Evolutionary conservation across 2,329 filamentous ascomycete species (phyloP).

Genomic region (Phaeosphaeriaceae sp.): DNA sequence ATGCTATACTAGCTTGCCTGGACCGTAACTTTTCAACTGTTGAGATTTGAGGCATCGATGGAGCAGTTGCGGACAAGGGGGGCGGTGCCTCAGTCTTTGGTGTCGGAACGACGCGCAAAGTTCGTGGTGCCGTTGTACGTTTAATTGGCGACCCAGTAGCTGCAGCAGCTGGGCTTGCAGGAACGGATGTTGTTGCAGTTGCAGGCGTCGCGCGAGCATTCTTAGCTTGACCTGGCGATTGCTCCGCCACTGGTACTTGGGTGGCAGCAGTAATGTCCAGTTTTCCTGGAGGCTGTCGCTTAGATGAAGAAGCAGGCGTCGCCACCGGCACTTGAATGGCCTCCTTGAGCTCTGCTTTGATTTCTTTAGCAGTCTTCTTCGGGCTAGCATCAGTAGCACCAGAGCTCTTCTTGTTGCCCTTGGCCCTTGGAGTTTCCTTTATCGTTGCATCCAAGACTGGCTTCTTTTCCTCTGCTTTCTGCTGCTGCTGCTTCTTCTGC

Average conservation of each 20-base stretch:
- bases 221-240: conserved; percentile 27
- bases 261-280: conserved; percentile 55
- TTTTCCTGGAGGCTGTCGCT: conserved; percentile 55
- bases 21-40: conserved; percentile 54
- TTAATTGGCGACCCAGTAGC: conserved; percentile 52
- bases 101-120: conserved; percentile 72
- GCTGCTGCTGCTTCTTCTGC: conserved; percentile 10
- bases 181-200: conserved; percentile 58
- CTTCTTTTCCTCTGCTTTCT: conserved; percentile 27
- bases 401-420: conserved; percentile 26
- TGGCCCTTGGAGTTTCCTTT: conserved; percentile 30
- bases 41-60: conserved; percentile 41
- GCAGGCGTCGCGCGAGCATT: conserved; percentile 31
- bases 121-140: conserved; percentile 62
- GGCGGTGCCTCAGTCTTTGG: conserved; percentile 66
- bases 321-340: conserved; percentile 7
- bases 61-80: conserved; percentile 43
- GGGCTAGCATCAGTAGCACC: conserved; percentile 16
- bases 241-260: conserved; percentile 28
- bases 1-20: conserved; percentile 62
- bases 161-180: conserved; percentile 62
- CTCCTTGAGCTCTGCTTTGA: conserved; percentile 20
- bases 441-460: conserved; percentile 11
- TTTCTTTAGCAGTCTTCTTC: conserved; percentile 12
- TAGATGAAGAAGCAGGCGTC: conserved; percentile 25